These are phyloP conservation scores for Penicillium sp. DNA, from an alignment of 2,329 filamentous ascomycete species.

Conservation along the genomic window DNA sequence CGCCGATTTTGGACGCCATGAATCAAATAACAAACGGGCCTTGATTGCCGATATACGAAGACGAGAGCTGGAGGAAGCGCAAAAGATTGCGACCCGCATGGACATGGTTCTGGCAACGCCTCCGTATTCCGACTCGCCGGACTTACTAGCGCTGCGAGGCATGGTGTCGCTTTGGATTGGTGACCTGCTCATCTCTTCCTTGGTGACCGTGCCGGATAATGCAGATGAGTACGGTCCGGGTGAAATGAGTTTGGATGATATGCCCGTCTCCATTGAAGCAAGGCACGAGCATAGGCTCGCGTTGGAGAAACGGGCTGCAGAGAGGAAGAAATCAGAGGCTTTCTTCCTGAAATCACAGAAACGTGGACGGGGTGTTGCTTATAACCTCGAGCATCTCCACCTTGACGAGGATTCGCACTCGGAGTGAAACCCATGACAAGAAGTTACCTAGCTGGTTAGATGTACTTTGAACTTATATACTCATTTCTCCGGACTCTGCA, in stretches of 20 bases:
- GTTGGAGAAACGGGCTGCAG: conserved; percentile 34
- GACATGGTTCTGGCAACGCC: conserved; percentile 69
- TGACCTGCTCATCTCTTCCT: conserved; percentile 57
- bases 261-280: conserved; percentile 30
- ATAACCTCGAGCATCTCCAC: conserved; percentile 33
- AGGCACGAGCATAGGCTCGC: conserved; percentile 36
- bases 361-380: conserved; percentile 33
- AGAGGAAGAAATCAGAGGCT: conserved; percentile 35
- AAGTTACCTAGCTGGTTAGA: not conserved
- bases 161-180: conserved; percentile 75
- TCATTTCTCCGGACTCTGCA: not conserved
- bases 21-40: conserved; percentile 36
- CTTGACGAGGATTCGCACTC: conserved; percentile 25
- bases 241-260: conserved; percentile 22
- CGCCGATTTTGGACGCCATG: conserved; percentile 22
- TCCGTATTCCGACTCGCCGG: conserved; percentile 68
- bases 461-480: not conserved
- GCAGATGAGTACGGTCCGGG: conserved; percentile 18
- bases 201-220: conserved; percentile 23
- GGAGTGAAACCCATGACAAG: not conserved
- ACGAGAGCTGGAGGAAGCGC: conserved; percentile 60
- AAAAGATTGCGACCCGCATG: conserved; percentile 67
- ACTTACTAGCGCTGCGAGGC: conserved; percentile 69
- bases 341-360: conserved; percentile 38
- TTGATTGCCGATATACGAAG: conserved; percentile 43